Conservation (phyloP, 2,329 filamentous ascomycete species). For the Aspergillus caelatus region DNA sequence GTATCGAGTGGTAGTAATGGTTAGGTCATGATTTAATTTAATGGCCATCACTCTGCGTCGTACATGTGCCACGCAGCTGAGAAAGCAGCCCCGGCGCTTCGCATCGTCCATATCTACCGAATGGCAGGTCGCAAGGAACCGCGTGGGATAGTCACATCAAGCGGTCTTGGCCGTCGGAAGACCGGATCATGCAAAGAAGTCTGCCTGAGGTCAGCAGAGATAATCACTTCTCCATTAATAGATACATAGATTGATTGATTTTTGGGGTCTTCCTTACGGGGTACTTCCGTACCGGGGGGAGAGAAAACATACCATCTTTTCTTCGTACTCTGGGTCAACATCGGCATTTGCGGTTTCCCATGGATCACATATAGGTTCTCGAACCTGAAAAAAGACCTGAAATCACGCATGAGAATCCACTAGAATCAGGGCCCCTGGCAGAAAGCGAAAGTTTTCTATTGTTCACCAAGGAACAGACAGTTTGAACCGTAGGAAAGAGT, state of each 20-base stretch:
- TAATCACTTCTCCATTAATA: neutral
- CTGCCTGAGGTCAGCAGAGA: constrained; percentile 5
- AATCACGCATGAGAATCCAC: neutral
- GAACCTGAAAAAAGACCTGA: neutral
- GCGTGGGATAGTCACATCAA: constrained; percentile 5
- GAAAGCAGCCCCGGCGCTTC: neutral
- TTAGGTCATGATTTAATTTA: neutral
- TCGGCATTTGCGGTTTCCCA: neutral
- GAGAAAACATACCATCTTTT: neutral
- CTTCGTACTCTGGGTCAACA: neutral
- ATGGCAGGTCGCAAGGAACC: constrained; percentile 8
- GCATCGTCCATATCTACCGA: constrained; percentile 1
- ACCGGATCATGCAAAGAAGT: constrained; percentile 1
- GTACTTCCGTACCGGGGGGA: neutral
- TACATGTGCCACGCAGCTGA: neutral
- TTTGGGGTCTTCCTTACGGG: neutral
- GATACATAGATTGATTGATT: neutral
- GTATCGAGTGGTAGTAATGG: neutral
- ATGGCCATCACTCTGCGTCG: neutral
- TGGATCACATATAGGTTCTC: neutral
- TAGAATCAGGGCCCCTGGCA: neutral
- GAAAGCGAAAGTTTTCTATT: neutral
- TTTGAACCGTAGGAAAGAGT: neutral
- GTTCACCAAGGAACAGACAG: neutral
- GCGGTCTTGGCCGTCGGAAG: constrained; percentile 9